Base-by-base conservation (phyloP, 208 protist genomes). In the Wallacemonas sp. region DNA sequence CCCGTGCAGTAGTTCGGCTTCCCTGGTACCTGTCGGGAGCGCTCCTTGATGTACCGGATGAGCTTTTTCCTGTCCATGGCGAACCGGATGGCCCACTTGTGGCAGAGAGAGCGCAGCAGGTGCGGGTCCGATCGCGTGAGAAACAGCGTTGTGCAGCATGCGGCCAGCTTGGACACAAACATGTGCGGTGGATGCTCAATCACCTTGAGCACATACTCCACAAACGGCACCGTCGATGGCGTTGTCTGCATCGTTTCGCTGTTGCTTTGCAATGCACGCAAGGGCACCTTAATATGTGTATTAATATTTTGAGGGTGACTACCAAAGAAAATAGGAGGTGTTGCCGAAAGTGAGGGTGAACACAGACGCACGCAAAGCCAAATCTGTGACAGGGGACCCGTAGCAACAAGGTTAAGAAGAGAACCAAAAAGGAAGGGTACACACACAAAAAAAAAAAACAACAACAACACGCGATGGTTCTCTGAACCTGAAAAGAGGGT, bases 71-170 rank as follows among this genome's bases (percentile, higher is more conserved):
- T 79, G 46, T 95, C 89, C 57, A 71, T 74, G 0, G 61, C 23
- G 61, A 95, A 95, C 42, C 87, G 86, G 38, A 83, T 70, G 0
- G 82, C 87, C 87, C 90, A 95, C 71, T 92, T 89, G 38, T 82
- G 59, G 61, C 80, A 90, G 31, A 95, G 66, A 12, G 46, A 57
- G 8, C 76, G 69, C 31, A 93, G 72, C 36, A 93, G 65, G 28
- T 92, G 79, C 0, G 80, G 82, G 45, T 95, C 83, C 2, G 86
- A 84, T 26, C 87, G 84, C 4, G 76, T 87, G 8, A 95, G 81
- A 29, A 92, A 95, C 26, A 95, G 77, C 65, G 89, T 90, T 1
- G 79, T 84, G 45, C 86, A 93, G 61, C 86, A 93, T 1, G 83
- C 87, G 2, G 83, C 85, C 2, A 95, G 70, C 65, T 93, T 93